Base-by-base conservation (phyloP, 345 rosid species). In the Citrus inodora region DNA sequence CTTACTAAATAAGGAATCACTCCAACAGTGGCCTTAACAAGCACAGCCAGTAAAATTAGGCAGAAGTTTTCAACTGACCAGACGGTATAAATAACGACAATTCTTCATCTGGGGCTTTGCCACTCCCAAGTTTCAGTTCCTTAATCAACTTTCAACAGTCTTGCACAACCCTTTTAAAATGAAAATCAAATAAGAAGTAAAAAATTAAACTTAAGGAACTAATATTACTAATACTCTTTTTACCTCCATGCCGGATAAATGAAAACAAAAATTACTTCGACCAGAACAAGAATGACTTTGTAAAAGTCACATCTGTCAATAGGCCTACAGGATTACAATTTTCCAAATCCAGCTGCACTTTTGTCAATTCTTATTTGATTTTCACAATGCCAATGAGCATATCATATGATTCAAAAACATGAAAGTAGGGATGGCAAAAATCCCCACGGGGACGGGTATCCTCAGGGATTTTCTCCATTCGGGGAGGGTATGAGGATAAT, bases 261-360 rank as follows among this genome's bases (percentile, higher is more conserved):
- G 32, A 61, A 10, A 9, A 25, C 13, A 25, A 25, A 25, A 61
- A 63, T 64, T 28, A 17, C 33, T 2, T 30, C 63, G 53, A 28
- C 24, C 60, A 70, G 14, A 69, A 67, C 62, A 46, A 74, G 38
- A 32, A 71, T 25, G 63, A 73, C 80, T 56, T 79, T 11, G 80
- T 73, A 10, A 68, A 76, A 28, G 35, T 46, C 51, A 33, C 81
- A 55, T 74, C 67, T 51, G 8, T 21, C 19, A 25, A 25, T 25
- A 25, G 27, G 27, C 27, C 27, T 25, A 1, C 0, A 25, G 27
- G 27, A 25, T 25, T 25, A 25, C 27, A 13, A 42, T 42, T 9
- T 42, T 42, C 14, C 48, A 42, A 42, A 42, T 9, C 48, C 48
- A 42, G 48, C 48, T 42, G 48, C 48, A 9, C 48, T 42, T 42